These are phyloP conservation scores for Starmerella powellii DNA, from an alignment of 805 yeast species.

Conservation along the genomic window DNA sequence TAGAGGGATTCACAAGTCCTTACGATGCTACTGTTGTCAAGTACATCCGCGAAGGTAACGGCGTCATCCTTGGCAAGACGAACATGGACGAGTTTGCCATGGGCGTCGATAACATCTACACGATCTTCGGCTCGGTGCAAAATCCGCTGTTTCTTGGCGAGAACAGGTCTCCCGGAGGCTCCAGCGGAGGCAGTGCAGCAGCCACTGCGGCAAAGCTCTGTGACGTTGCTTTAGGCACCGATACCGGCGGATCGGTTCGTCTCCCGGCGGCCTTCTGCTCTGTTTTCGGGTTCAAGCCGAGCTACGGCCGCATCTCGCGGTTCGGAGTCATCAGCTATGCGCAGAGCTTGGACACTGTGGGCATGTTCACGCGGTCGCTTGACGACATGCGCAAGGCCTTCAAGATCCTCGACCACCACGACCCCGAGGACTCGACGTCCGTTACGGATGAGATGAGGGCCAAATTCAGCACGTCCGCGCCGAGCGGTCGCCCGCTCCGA, in stretches of 20 bases:
- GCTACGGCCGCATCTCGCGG: conserved; percentile 83
- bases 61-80: conserved; percentile 58
- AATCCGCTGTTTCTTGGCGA: conserved; percentile 35
- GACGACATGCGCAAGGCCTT: conserved; percentile 39
- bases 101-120: conserved; percentile 46
- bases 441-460: conserved; percentile 21
- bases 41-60: conserved; percentile 39
- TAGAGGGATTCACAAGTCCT: conserved; percentile 55
- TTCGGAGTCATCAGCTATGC: conserved; percentile 91
- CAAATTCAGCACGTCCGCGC: conserved; percentile 1
- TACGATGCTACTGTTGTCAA: conserved; percentile 64
- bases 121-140: conserved; percentile 27
- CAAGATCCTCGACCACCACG: conserved; percentile 45
- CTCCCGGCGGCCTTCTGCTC: conserved; percentile 84
- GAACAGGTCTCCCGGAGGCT: conserved; percentile 60
- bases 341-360: conserved; percentile 90
- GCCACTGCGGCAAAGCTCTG: conserved; percentile 64
- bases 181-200: conserved; percentile 94
- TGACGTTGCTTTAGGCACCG: conserved; percentile 80
- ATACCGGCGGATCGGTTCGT: conserved; percentile 94
- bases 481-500: conserved; percentile 26
- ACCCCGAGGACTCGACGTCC: conserved; percentile 68
- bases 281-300: conserved; percentile 78
- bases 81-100: conserved; percentile 96
- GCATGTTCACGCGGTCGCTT: conserved; percentile 51